These are phyloP conservation scores for Boechera retrofracta DNA, from an alignment of 345 rosid species.

Conservation along the genomic window DNA sequence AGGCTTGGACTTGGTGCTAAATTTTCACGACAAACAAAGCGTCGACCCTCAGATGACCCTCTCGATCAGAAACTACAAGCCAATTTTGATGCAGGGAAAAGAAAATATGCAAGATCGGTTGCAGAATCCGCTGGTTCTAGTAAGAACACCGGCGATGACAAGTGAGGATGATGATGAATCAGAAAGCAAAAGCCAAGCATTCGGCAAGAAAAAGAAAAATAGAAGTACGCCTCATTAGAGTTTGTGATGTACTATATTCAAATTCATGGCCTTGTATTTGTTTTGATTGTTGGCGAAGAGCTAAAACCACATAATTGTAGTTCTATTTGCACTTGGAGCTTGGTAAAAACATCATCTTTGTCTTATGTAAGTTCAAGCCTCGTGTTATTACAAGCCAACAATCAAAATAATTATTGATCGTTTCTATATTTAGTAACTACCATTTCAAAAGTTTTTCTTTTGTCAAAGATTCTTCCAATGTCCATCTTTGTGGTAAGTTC, in stretches of 20 bases:
- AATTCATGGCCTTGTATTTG: conserved; percentile 27
- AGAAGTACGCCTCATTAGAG: conserved; percentile 25
- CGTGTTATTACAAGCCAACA: conserved; percentile 14
- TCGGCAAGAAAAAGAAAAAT: conserved; percentile 46
- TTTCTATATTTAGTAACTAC: conserved; percentile 20
- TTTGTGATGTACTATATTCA: conserved; percentile 3
- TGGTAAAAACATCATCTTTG: neutral
- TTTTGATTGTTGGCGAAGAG: conserved; percentile 6
- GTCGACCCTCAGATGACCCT: conserved; percentile 57
- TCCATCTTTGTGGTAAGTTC: neutral
- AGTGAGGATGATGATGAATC: conserved; percentile 53
- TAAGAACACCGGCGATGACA: conserved; percentile 36
- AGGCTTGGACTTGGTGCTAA: conserved; percentile 80
- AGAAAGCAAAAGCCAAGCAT: conserved; percentile 52
- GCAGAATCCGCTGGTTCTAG: conserved; percentile 40
- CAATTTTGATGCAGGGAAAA: conserved; percentile 62
- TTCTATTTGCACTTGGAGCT: conserved; percentile 4
- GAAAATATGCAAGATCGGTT: conserved; percentile 49
- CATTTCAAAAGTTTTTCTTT: neutral
- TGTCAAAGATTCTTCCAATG: conserved; percentile 27
- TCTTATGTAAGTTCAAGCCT: conserved; percentile 26
- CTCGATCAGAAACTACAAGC: conserved; percentile 61
- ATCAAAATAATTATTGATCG: neutral
- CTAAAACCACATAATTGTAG: conserved; percentile 1
- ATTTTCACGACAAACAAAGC: conserved; percentile 46